phyloP scores from a whole-genome alignment of 169 alveolate genomes.

The Neospora caninum region DNA sequence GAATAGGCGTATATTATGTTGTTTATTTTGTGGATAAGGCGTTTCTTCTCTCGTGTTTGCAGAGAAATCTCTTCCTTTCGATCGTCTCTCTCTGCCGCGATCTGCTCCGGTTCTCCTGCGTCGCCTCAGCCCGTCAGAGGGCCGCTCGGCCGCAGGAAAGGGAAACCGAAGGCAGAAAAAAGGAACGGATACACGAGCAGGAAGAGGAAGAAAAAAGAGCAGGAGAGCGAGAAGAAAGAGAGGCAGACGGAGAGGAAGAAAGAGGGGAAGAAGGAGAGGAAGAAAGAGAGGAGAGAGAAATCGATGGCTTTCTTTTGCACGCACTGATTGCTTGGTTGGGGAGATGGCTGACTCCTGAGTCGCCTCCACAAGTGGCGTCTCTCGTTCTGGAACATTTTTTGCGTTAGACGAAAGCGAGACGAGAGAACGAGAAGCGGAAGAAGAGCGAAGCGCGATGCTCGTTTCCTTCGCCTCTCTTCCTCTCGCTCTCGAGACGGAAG shows the following conservation, averaged over 20 bases:
- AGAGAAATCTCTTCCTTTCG: neutral
- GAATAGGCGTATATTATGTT: neutral
- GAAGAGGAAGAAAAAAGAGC: neutral
- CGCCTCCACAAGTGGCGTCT: neutral
- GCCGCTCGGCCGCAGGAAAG: neutral
- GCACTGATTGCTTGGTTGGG: constrained; percentile 12
- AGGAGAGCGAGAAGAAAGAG: neutral
- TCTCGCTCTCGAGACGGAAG: no score
- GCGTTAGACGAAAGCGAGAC: neutral
- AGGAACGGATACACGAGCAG: no score
- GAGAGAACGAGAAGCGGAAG: no score
- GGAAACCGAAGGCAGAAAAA: no score
- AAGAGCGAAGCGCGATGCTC: no score
- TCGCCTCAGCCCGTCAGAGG: neutral
- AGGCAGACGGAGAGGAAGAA: neutral
- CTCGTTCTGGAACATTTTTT: constrained; percentile 29
- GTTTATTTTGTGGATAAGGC: no score
- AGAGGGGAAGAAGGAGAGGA: neutral
- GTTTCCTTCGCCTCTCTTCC: neutral
- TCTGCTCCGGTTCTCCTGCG: neutral
- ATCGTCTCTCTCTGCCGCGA: neutral
- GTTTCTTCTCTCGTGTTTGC: neutral
- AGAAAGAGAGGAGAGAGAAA: neutral
- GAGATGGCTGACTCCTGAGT: constrained; percentile 15
- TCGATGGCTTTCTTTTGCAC: neutral